Base-by-base conservation (phyloP, 805 yeast species). In the Isabelozyma heimii region DNA sequence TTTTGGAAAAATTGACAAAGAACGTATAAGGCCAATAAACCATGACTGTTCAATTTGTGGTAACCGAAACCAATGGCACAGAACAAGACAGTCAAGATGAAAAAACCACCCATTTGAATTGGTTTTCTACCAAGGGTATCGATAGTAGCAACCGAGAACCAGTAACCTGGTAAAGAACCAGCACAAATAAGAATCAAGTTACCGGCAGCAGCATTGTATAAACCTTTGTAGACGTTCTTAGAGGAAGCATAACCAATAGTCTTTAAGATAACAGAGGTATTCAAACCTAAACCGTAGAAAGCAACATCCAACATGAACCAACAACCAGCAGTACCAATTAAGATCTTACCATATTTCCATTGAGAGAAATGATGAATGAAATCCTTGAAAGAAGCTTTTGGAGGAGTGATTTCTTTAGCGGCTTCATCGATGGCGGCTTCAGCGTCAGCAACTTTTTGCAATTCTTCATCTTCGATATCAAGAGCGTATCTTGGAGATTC, bases 231-330 rank as follows among this genome's bases (percentile, higher is more conserved):
- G 49, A 89, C 82, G 65, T 88, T 87, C 17, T 72, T 66, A 30
- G 83, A 79, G 40, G 86, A 80, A 45, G 96, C 91, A 68, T 79
- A 90, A 63, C 96, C 96, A 67, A 90, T 90, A 37, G 95, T 82
- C 62, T 83, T 77, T 69, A 90, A 81, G 60, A 90, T 90, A 50
- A 80, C 73, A 38, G 96, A 85, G 63, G 91, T 75, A 77, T 90
- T 90, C 63, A 90, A 80, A 70, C 89, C 85, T 64, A 90, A 77
- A 73, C 97, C 97, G 65, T 90, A 90, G 75, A 79, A 89, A 42
- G 96, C 96, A 69, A 90, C 85, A 77, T 90, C 97, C 70, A 90
- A 78, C 76, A 83, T 76, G 75, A 89, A 89, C 97, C 97, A 90
- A 26, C 91, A 83, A 70, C 88, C 89, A 55, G 96, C 95, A 60